Evolutionary conservation across 192 early-diverging fungal species (phyloP).

Genomic region (Obelidium mucronatum): DNA sequence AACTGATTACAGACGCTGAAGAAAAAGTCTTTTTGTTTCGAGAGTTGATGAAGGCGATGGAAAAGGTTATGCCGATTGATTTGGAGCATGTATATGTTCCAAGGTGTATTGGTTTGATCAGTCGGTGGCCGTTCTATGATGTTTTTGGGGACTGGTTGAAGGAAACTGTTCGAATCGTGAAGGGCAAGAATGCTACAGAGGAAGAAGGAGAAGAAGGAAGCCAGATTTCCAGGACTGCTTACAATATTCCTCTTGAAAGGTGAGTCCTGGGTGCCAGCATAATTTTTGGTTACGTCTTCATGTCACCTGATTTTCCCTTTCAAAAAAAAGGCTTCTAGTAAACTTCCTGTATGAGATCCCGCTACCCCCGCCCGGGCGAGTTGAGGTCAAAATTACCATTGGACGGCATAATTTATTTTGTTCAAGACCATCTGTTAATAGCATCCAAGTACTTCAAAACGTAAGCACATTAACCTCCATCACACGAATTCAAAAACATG

Average conservation of each 20-base stretch:
- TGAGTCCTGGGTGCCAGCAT: constrained; percentile 11
- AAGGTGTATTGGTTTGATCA: constrained; percentile 70
- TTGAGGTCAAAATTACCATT: constrained; percentile 76
- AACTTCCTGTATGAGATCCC: constrained; percentile 79
- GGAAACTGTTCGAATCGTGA: constrained; percentile 59
- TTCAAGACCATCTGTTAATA: constrained; percentile 78
- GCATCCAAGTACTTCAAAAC: constrained; percentile 76
- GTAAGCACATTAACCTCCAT: constrained; percentile 62
- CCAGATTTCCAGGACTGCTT: not conserved
- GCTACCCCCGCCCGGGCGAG: constrained; percentile 80
- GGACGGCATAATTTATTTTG: constrained; percentile 67
- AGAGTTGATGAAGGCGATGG: constrained; percentile 70
- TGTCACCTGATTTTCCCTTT: not conserved
- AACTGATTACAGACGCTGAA: constrained; percentile 58
- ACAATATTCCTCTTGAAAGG: constrained; percentile 65
- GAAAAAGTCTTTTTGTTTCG: constrained; percentile 73
- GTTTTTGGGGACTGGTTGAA: constrained; percentile 80
- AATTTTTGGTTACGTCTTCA: constrained; percentile 21
- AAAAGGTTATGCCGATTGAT: constrained; percentile 57
- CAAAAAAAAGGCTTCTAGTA: constrained; percentile 58
- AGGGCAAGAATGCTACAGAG: constrained; percentile 54
- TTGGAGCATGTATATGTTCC: constrained; percentile 73
- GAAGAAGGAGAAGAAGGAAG: constrained; percentile 28
- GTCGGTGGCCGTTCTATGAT: constrained; percentile 76
- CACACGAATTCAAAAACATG: too few relatives aligned